Evolutionary conservation across 257 asterid species (phyloP).

Genomic region (Jacaranda copaia): DNA sequence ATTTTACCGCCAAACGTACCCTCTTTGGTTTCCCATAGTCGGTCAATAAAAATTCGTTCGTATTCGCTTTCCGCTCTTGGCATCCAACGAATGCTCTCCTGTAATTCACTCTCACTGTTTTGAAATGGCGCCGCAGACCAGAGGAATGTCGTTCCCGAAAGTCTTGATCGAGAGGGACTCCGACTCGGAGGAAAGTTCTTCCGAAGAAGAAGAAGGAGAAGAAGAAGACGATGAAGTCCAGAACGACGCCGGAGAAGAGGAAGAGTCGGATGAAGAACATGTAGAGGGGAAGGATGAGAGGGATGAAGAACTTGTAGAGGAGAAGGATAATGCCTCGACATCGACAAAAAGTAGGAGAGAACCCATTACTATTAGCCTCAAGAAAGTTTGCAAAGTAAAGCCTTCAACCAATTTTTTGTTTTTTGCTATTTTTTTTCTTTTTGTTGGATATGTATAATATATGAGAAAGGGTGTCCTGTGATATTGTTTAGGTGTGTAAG

Average conservation of each 20-base stretch:
- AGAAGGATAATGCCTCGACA: conserved; percentile 44
- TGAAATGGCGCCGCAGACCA: conserved; percentile 76
- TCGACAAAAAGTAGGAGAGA: conserved; percentile 47
- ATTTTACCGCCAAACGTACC: too few species aligned
- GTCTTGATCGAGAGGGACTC: conserved; percentile 76
- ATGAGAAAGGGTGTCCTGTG: conserved; percentile 14
- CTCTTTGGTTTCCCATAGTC: too few species aligned
- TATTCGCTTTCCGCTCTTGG: too few species aligned
- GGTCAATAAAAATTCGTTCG: too few species aligned
- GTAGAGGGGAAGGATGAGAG: conserved; percentile 32
- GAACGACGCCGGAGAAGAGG: conserved; percentile 49
- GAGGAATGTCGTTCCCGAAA: conserved; percentile 67
- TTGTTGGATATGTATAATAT: neutral
- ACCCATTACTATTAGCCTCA: conserved; percentile 80
- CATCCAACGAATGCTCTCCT: too few species aligned
- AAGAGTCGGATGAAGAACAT: conserved; percentile 42
- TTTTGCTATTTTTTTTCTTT: neutral
- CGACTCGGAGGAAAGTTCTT: conserved; percentile 78
- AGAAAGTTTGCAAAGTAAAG: conserved; percentile 87
- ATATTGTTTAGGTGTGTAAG: conserved; percentile 77
- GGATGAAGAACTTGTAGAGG: conserved; percentile 38
- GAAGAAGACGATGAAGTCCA: conserved; percentile 34
- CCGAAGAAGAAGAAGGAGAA: conserved; percentile 48
- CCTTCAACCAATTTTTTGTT: neutral
- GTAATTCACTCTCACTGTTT: neutral